Conservation (phyloP, 169 alveolate genomes). For the Neospora caninum region DNA sequence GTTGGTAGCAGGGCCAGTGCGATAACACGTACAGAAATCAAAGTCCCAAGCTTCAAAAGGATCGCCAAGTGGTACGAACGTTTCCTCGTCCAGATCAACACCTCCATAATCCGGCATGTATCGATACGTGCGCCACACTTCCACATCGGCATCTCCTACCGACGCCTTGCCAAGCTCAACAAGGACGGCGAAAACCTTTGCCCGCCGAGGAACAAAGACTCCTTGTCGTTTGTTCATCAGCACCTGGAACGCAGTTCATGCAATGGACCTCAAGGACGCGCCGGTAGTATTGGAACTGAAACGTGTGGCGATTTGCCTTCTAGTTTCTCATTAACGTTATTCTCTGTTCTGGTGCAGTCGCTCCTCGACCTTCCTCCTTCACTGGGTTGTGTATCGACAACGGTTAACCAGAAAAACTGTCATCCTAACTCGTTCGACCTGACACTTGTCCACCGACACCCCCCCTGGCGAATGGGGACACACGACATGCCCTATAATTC, state of each 20-base stretch:
- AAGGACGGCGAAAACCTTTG: constrained; percentile 25
- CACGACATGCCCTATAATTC: no score
- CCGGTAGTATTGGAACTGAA: not conserved
- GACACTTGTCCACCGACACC: no score
- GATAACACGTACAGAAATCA: not conserved
- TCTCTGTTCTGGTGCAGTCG: no score
- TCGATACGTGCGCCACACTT: constrained; percentile 26
- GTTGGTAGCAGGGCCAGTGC: no score
- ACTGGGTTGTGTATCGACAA: no score
- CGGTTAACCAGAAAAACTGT: no score
- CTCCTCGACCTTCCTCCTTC: no score
- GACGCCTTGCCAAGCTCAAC: constrained; percentile 10
- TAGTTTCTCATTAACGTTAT: no score
- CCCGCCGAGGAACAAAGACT: constrained; percentile 16
- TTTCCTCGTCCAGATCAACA: constrained; percentile 25
- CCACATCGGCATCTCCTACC: not conserved
- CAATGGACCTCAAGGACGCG: not conserved
- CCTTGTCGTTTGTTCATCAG: constrained; percentile 22
- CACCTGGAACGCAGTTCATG: not conserved
- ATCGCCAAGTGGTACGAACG: constrained; percentile 1
- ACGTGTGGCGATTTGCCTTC: not conserved
- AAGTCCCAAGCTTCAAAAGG: constrained; percentile 34
- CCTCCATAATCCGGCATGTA: constrained; percentile 17
- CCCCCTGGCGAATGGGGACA: no score
- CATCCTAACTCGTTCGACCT: no score